Conservation (phyloP, 805 yeast species). For the Candida coleopterorum region DNA sequence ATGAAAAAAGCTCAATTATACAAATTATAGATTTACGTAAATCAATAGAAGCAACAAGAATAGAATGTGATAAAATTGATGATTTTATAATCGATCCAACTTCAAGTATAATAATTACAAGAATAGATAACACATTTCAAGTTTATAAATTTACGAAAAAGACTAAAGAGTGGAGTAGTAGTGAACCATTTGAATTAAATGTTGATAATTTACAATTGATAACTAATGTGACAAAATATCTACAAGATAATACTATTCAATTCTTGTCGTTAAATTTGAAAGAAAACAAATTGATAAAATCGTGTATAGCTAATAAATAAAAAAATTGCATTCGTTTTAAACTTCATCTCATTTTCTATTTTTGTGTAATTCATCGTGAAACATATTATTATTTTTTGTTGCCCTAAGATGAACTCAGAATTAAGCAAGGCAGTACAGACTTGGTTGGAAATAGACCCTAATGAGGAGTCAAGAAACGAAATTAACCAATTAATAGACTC, state of each 20-base stretch:
- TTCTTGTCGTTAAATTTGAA: not conserved
- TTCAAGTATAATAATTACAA: conserved; percentile 25
- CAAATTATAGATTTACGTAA: conserved; percentile 51
- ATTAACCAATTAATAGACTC: conserved; percentile 40
- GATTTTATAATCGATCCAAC: conserved; percentile 34
- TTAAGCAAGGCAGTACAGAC: conserved; percentile 25
- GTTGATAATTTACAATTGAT: not conserved
- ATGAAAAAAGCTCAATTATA: conserved; percentile 17
- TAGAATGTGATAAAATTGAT: conserved; percentile 17
- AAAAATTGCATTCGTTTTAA: too few relatives aligned
- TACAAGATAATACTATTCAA: not conserved
- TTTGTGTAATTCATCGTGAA: too few relatives aligned
- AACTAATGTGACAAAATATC: conserved; percentile 1
- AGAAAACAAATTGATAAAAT: not conserved
- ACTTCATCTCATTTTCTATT: too few relatives aligned
- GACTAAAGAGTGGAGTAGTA: conserved; percentile 31
- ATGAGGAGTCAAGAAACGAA: conserved; percentile 50
- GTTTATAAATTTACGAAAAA: conserved; percentile 37
- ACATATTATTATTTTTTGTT: too few relatives aligned
- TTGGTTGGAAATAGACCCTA: conserved; percentile 35
- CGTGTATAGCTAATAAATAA: not conserved
- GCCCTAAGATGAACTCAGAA: not conserved
- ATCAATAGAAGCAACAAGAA: conserved; percentile 19
- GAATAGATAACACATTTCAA: conserved; percentile 14
- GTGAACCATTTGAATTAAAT: not conserved